A percentile compares a stretch with the other conserved stretches of the same genome.
These are phyloP conservation scores for Rhodocollybia butyracea DNA, from an alignment of 768 basidiomycete genomes.

Conservation along the genomic window DNA sequence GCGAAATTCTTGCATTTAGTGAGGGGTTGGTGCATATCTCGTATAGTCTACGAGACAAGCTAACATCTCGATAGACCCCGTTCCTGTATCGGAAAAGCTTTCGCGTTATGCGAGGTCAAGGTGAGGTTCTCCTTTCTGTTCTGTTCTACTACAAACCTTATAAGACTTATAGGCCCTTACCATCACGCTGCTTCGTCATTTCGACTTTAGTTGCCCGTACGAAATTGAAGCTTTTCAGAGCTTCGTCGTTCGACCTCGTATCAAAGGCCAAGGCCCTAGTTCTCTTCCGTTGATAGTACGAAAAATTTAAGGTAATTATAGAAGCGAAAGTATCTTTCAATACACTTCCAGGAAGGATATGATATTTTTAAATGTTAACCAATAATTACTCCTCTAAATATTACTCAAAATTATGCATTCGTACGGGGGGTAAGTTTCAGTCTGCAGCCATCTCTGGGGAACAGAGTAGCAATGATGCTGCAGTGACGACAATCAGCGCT, in stretches of 20 bases:
- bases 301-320: slow-evolving; percentile 24
- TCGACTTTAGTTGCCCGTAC: slow-evolving; percentile 46
- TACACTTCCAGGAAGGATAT: not conserved
- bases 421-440: slow-evolving; percentile 72
- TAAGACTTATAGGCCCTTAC: slow-evolving; percentile 30
- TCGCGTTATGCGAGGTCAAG: slow-evolving; percentile 60
- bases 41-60: not conserved
- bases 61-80: slow-evolving; percentile 40
- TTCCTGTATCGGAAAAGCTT: slow-evolving; percentile 56
- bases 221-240: slow-evolving; percentile 64
- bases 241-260: slow-evolving; percentile 59
- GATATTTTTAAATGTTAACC: not conserved
- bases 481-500: slow-evolving; percentile 3
- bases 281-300: slow-evolving; percentile 54
- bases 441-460: slow-evolving; percentile 90
- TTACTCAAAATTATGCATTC: not conserved
- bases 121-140: slow-evolving; percentile 23
- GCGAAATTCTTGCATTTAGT: slow-evolving; percentile 55
- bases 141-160: not conserved
- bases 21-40: slow-evolving; percentile 40
- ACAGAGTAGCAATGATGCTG: slow-evolving; percentile 93
- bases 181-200: slow-evolving; percentile 49
- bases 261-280: slow-evolving; percentile 49
- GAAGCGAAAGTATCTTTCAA: not conserved
- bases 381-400: slow-evolving; percentile 1